Evolutionary conservation across 306 rosid species (phyloP).

Genomic region (Fagus sylvatica): DNA sequence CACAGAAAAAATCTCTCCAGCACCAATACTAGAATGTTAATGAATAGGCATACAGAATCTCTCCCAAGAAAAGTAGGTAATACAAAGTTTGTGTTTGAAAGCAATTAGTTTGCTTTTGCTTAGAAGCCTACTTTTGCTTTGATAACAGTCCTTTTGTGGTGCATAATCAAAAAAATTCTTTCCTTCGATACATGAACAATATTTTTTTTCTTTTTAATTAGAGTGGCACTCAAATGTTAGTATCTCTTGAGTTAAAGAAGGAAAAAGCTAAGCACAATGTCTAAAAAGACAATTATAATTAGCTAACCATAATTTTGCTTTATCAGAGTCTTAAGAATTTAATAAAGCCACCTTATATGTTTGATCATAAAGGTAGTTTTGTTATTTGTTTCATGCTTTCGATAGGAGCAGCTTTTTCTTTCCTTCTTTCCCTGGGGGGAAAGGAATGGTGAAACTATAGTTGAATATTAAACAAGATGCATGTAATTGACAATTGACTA

Average conservation of each 20-base stretch:
- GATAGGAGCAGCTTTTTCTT: neutral
- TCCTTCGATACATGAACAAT: neutral
- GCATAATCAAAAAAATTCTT: neutral
- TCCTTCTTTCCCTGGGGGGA: neutral
- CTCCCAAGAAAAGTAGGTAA: neutral
- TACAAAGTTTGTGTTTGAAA: neutral
- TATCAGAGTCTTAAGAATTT: neutral
- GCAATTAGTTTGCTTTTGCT: neutral
- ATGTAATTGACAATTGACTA: neutral
- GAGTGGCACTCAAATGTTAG: neutral
- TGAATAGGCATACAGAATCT: neutral
- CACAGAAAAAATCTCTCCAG: neutral
- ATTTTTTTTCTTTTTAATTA: neutral
- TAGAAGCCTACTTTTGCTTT: neutral
- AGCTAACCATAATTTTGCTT: too few relatives aligned
- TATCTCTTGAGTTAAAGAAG: too few relatives aligned
- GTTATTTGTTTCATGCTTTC: neutral
- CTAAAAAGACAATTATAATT: too few relatives aligned
- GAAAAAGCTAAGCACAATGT: too few relatives aligned
- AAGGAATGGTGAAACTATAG: neutral
- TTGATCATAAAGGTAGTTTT: neutral
- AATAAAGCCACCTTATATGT: neutral
- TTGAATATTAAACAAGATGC: neutral
- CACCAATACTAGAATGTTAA: neutral
- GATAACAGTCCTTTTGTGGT: neutral